Percentiles rank a stretch among this genome's conserved stretches.
Conservation (phyloP, 768 basidiomycete genomes). For the Sporobolomyces roseus region DNA sequence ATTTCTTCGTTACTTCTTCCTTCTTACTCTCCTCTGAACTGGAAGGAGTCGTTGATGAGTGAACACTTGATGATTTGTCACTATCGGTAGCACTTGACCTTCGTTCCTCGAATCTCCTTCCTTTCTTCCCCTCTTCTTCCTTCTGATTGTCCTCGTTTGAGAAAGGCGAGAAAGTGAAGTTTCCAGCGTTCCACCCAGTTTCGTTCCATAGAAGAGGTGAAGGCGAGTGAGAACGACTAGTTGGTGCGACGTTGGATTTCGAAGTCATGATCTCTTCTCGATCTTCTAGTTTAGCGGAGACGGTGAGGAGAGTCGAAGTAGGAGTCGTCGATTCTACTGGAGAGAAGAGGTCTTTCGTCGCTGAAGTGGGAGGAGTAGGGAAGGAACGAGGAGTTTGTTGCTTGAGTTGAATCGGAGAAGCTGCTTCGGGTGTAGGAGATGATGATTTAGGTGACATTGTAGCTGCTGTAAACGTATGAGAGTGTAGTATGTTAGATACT, state of each 20-base stretch:
- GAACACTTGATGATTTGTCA: not conserved
- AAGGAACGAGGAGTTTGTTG: not conserved
- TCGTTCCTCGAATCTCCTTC: not conserved
- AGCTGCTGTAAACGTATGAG: too few relatives aligned
- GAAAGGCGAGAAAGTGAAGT: conserved; percentile 22
- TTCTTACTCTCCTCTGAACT: not conserved
- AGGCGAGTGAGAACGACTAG: conserved; percentile 8
- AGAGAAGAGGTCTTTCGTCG: too few relatives aligned
- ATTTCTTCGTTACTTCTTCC: not conserved
- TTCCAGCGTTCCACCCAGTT: conserved; percentile 16
- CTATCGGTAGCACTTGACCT: not conserved
- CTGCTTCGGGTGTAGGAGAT: not conserved
- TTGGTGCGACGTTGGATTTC: not conserved
- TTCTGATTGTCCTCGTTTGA: not conserved
- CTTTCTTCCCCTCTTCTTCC: not conserved
- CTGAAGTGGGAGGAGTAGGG: too few relatives aligned
- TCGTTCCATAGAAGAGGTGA: conserved; percentile 21
- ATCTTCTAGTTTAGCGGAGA: not conserved
- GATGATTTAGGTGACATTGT: too few relatives aligned
- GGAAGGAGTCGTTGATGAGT: not conserved
- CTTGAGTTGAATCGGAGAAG: not conserved
- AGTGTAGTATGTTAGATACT: too few relatives aligned
- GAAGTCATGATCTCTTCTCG: not conserved
- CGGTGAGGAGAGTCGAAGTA: not conserved
- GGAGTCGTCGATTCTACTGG: too few relatives aligned